Percentiles rank a stretch among this genome's conserved stretches.
phyloP scores from a whole-genome alignment of 2,329 filamentous ascomycete species.

The Zelopaecilomyces penicillatus region DNA sequence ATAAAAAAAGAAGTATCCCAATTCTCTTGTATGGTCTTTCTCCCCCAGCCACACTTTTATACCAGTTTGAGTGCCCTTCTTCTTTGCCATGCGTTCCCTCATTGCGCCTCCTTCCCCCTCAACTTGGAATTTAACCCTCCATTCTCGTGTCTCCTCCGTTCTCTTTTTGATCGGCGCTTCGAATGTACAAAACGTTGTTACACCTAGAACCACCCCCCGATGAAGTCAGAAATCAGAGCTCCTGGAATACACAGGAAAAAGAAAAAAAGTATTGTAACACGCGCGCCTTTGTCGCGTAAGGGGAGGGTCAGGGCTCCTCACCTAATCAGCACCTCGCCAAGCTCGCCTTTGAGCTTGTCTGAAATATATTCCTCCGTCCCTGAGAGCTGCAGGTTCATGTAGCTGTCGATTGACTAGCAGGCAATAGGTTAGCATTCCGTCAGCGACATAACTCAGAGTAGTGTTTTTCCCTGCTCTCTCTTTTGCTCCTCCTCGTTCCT shows the following conservation, averaged over 20 bases:
- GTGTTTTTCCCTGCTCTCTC: background rate
- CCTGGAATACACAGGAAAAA: background rate
- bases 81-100: too few species aligned
- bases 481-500: background rate
- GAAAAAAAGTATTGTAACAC: background rate
- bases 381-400: conserved; percentile 96
- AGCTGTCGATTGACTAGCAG: conserved; percentile 72
- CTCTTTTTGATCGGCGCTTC: conserved; percentile 44
- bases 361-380: conserved; percentile 89
- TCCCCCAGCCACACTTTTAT: too few species aligned
- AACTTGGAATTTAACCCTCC: conserved; percentile 34
- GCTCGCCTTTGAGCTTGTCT: conserved; percentile 71
- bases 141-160: conserved; percentile 46
- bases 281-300: background rate
- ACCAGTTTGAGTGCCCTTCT: too few species aligned
- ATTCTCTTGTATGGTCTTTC: too few species aligned
- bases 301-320: conserved; percentile 28
- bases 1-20: too few species aligned
- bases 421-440: background rate
- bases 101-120: too few species aligned
- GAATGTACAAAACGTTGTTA: conserved; percentile 97
- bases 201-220: conserved; percentile 44
- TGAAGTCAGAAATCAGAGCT: conserved; percentile 8
- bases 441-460: background rate
- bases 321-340: conserved; percentile 91